Evolutionary conservation across 805 yeast species (phyloP).

Genomic region (Nakazawaea holstii): DNA sequence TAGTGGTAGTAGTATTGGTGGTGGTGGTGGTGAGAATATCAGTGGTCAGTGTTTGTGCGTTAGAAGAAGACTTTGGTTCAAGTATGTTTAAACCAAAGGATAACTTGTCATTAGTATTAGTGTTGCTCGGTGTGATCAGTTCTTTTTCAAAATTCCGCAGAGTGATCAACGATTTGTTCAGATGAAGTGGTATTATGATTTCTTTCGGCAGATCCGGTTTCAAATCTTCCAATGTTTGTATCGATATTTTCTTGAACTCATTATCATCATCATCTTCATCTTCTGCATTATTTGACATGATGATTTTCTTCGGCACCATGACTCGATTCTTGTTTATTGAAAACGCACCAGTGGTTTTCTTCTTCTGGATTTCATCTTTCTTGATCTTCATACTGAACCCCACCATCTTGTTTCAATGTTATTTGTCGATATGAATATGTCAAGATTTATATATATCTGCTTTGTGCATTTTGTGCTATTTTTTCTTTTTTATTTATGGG

Average conservation of each 20-base stretch:
- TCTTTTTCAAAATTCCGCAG: not conserved
- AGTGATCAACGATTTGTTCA: constrained; percentile 7
- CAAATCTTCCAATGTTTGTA: constrained; percentile 8
- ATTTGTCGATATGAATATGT: too few relatives aligned
- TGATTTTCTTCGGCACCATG: not conserved
- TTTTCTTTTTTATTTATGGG: too few relatives aligned
- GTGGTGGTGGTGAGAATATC: too few relatives aligned
- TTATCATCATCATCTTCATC: constrained; percentile 3
- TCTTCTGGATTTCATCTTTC: constrained; percentile 5
- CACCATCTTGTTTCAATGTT: constrained; percentile 20
- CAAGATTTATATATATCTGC: too few relatives aligned
- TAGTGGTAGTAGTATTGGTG: too few relatives aligned
- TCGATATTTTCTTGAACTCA: not conserved
- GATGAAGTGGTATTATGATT: constrained; percentile 1
- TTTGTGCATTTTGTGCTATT: too few relatives aligned
- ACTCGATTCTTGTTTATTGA: constrained; percentile 21
- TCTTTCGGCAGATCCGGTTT: not conserved
- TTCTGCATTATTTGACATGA: not conserved
- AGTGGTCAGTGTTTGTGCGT: not conserved
- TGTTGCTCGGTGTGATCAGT: not conserved
- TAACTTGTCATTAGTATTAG: not conserved
- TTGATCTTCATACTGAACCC: constrained; percentile 33
- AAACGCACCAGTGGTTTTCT: constrained; percentile 25
- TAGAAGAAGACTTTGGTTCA: not conserved
- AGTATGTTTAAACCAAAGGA: constrained; percentile 1